Percentiles rank a stretch among this genome's conserved stretches.
phyloP scores from a whole-genome alignment of 2,329 filamentous ascomycete species.

The Fonsecaea erecta region DNA sequence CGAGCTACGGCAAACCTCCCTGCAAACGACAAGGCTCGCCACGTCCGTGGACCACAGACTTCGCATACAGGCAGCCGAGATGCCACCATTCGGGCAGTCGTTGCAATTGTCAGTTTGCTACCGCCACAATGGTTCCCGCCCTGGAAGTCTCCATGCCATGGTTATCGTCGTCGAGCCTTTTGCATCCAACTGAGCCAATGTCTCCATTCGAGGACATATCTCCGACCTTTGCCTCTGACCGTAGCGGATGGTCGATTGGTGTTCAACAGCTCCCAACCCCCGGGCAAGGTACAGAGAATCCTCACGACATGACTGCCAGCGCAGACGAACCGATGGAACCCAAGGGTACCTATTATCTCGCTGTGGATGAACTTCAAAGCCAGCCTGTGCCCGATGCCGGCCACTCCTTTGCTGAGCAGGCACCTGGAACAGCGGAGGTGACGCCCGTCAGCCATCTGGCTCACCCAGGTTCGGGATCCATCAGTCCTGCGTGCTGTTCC shows the following conservation, averaged over 20 bases:
- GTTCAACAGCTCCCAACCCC: neutral
- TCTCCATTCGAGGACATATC: neutral
- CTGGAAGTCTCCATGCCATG: neutral
- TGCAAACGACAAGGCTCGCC: neutral
- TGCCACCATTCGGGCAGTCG: neutral
- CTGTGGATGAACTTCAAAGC: neutral
- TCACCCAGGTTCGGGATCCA: neutral
- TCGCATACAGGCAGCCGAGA: neutral
- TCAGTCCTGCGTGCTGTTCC: neutral
- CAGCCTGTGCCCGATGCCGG: neutral
- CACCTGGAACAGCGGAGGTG: neutral
- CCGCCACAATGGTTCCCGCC: neutral
- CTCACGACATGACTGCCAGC: neutral
- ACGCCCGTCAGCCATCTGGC: neutral
- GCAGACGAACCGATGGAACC: neutral
- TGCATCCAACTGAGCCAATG: neutral
- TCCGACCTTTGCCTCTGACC: neutral
- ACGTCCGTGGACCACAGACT: neutral
- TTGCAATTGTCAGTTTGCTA: neutral
- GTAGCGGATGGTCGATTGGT: neutral
- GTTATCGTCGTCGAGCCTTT: neutral
- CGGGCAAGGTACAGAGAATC: neutral
- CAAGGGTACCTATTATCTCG: neutral
- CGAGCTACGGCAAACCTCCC: neutral
- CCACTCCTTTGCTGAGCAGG: neutral